Conservation (phyloP, 495 filamentous ascomycete genomes). For the Lichenothelia convexa region DNA sequence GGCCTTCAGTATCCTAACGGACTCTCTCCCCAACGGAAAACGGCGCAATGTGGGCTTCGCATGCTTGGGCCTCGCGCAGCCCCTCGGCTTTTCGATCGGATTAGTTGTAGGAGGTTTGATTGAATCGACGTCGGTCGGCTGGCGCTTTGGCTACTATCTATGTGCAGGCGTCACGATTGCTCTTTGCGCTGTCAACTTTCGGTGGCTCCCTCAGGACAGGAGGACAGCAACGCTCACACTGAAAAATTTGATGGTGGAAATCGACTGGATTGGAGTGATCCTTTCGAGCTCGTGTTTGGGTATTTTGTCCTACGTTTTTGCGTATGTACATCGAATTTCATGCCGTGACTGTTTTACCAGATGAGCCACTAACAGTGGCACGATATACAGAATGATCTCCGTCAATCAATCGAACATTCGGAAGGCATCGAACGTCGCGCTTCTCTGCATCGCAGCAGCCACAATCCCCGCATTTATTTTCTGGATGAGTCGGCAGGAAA, state of each 20-base stretch:
- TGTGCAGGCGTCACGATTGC: slow-evolving; percentile 22
- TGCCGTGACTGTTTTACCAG: no score
- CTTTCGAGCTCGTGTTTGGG: slow-evolving; percentile 22
- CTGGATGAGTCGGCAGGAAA: slow-evolving; percentile 29
- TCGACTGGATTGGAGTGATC: slow-evolving; percentile 31
- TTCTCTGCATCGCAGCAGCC: slow-evolving; percentile 23
- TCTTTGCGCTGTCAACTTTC: slow-evolving; percentile 19
- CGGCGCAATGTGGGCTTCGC: slow-evolving; percentile 30
- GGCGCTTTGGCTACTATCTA: slow-evolving; percentile 28
- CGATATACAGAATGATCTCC: slow-evolving; percentile 18
- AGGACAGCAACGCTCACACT: slow-evolving; percentile 3
- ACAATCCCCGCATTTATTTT: slow-evolving; percentile 28
- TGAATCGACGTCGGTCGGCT: slow-evolving; percentile 26
- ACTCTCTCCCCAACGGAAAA: slow-evolving; percentile 22
- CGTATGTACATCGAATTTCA: slow-evolving; percentile 18
- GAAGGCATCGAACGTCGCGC: slow-evolving; percentile 16
- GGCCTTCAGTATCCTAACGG: slow-evolving; percentile 29
- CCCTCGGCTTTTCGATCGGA: slow-evolving; percentile 28
- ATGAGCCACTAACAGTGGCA: not conserved
- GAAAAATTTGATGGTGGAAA: slow-evolving; percentile 17
- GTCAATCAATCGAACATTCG: slow-evolving; percentile 18
- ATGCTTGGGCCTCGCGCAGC: slow-evolving; percentile 26
- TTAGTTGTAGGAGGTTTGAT: slow-evolving; percentile 29
- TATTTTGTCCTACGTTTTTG: slow-evolving; percentile 29
- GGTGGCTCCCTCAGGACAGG: slow-evolving; percentile 17